Base-by-base conservation (phyloP, 257 asterid species). In the Petrea volubilis region DNA sequence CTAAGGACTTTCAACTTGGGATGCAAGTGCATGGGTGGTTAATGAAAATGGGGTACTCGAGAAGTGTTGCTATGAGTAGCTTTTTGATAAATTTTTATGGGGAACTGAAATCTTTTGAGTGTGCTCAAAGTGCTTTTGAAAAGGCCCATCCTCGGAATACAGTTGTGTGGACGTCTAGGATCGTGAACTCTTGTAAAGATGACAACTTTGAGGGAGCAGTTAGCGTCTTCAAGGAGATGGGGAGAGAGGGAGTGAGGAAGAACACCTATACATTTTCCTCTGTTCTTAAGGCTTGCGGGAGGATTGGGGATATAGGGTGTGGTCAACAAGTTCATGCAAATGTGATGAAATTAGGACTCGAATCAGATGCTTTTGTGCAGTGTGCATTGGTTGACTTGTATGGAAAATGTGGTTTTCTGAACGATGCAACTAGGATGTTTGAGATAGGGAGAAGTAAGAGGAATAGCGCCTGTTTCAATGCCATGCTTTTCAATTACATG, bases 11-110 rank as follows among this genome's bases (percentile, higher is more conserved):
- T 20, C 90, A 82, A 68, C 60, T 83, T 41, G 97, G 98, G 76
- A 78, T 50, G 80, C 95, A 92, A 70, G 74, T 86, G 64, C 98
- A 90, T 58, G 85, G 89, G 14, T 86, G 90, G 97, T 71, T 83
- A 71, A 61, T 83, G 77, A 90, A 84, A 74, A 64, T 83, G 86
- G 96, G 95, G 9, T 78, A 44, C 64, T 81, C 77, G 4, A 73
- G 59, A 62, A 79, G 77, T 34, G 61, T 66, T 64, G 74, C 76
- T 74, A 44, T 88, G 73, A 78, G 82, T 74, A 86, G 97, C 47
- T 88, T 77, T 70, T 81, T 92, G 93, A 84, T 92, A 60, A 82
- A 77, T 23, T 92, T 90, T 71, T 90, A 90, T 17, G 88, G 96
- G 68, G 86, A 85, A 47, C 38, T 84, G 64, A 83, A 82, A 71